Percentiles rank a stretch among this genome's conserved stretches.
These are phyloP conservation scores for Antrodiella citrinella DNA, from an alignment of 768 basidiomycete genomes.

Conservation along the genomic window DNA sequence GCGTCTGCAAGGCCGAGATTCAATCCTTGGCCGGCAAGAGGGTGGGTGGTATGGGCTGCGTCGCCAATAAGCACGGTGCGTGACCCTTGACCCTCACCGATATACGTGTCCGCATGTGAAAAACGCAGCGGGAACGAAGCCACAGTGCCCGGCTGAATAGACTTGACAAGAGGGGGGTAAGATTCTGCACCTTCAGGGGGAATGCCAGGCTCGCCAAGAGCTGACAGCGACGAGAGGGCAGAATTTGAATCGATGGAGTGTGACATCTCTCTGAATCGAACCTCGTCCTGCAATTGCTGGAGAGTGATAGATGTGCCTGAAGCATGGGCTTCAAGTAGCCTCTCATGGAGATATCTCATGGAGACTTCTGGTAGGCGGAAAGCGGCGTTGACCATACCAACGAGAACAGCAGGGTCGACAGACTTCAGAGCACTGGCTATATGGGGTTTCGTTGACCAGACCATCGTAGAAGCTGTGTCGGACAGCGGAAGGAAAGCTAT, in stretches of 20 bases:
- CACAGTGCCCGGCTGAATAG: slow-evolving; percentile 61
- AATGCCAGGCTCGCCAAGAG: slow-evolving; percentile 32
- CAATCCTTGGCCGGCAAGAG: slow-evolving; percentile 92
- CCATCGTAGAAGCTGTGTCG: slow-evolving; percentile 71
- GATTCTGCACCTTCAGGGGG: slow-evolving; percentile 52
- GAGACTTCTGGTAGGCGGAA: slow-evolving; percentile 79
- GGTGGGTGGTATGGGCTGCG: slow-evolving; percentile 92
- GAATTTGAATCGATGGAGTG: slow-evolving; percentile 60
- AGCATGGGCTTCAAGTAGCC: slow-evolving; percentile 47
- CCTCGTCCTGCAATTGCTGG: slow-evolving; percentile 49
- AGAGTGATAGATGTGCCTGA: slow-evolving; percentile 38
- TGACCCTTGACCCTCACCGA: slow-evolving; percentile 57
- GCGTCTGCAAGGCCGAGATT: slow-evolving; percentile 92
- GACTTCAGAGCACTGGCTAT: slow-evolving; percentile 67
- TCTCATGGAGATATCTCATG: slow-evolving; percentile 54
- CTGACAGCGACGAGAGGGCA: slow-evolving; percentile 42
- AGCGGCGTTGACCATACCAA: slow-evolving; percentile 80
- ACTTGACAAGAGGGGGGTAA: slow-evolving; percentile 68
- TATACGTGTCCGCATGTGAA: slow-evolving; percentile 79
- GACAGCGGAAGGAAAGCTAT: slow-evolving; percentile 92
- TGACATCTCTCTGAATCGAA: slow-evolving; percentile 65
- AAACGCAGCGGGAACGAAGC: slow-evolving; percentile 90
- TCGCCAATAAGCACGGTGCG: slow-evolving; percentile 91
- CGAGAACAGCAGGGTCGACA: slow-evolving; percentile 54
- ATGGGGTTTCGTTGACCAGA: slow-evolving; percentile 84